Evolutionary conservation across 192 early-diverging fungal genomes (phyloP).

Genomic region (Spizellomyces punctatus): DNA sequence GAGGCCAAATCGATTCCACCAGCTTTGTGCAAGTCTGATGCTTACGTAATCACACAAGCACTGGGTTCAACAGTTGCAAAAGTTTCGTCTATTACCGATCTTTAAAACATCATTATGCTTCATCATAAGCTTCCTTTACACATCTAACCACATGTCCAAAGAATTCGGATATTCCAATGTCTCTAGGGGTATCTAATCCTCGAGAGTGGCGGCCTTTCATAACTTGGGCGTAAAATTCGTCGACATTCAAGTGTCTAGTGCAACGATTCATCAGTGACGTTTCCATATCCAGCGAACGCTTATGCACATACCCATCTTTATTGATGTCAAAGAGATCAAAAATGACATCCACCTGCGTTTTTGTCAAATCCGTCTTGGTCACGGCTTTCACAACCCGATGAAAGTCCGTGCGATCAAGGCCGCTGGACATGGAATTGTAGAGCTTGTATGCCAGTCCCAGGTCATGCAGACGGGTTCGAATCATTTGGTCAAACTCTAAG

Average conservation of each 20-base stretch:
- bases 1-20: too few species aligned
- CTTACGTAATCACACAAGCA: too few species aligned
- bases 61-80: too few species aligned
- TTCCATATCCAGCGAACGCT: background rate
- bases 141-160: conserved; percentile 13
- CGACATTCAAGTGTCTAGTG: conserved; percentile 19
- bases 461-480: conserved; percentile 36
- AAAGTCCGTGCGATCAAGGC: conserved; percentile 31
- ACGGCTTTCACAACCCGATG: conserved; percentile 30
- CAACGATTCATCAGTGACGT: background rate
- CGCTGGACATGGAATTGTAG: conserved; percentile 31
- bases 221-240: conserved; percentile 36
- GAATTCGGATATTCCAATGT: conserved; percentile 13
- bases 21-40: too few species aligned
- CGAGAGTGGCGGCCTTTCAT: conserved; percentile 30
- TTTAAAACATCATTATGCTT: background rate
- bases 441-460: conserved; percentile 40
- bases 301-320: conserved; percentile 17
- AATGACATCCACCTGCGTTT: conserved; percentile 36
- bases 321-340: conserved; percentile 38
- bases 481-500: conserved; percentile 38
- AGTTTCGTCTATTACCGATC: too few species aligned
- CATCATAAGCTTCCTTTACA: conserved; percentile 21
- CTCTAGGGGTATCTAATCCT: conserved; percentile 19
- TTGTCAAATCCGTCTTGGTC: conserved; percentile 32